Percentiles rank a stretch among this genome's conserved stretches.
phyloP scores from a whole-genome alignment of 2,329 filamentous ascomycete genomes.

The Ploettnerulaceae sp. region DNA sequence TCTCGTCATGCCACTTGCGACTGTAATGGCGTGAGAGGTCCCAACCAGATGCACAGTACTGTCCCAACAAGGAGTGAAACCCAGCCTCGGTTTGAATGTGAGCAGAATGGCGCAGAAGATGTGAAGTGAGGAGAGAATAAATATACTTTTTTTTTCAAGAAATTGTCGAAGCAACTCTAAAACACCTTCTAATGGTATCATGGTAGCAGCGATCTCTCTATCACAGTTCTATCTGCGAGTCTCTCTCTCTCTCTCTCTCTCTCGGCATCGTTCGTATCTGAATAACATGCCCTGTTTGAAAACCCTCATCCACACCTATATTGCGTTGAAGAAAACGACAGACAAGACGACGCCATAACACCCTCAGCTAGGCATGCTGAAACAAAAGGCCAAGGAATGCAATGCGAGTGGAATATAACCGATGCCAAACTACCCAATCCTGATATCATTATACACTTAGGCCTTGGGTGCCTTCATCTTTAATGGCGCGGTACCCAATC shows the following conservation, averaged over 20 bases:
- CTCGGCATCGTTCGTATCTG: not conserved
- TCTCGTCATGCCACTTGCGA: too few species aligned
- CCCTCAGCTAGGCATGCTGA: constrained; percentile 9
- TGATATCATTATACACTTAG: constrained; percentile 3
- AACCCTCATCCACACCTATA: not conserved
- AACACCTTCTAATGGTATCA: too few species aligned
- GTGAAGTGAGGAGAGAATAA: too few species aligned
- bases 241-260: too few species aligned
- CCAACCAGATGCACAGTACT: too few species aligned
- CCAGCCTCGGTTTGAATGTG: too few species aligned
- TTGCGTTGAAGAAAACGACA: not conserved
- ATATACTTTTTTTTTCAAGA: too few species aligned
- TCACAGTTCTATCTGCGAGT: constrained; percentile 20
- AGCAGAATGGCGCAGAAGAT: too few species aligned
- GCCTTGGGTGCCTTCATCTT: constrained; percentile 15
- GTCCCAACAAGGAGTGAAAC: too few species aligned
- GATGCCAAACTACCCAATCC: not conserved
- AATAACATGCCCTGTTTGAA: not conserved
- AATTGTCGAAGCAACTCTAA: too few species aligned
- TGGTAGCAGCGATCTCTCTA: too few species aligned
- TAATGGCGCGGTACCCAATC: constrained; percentile 52
- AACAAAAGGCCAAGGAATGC: constrained; percentile 14
- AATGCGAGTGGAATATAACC: constrained; percentile 5
- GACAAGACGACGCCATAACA: constrained; percentile 14
- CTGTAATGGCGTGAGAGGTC: too few species aligned